Base-by-base conservation (phyloP, 2,329 filamentous ascomycete species). In the Penicillium sp. region DNA sequence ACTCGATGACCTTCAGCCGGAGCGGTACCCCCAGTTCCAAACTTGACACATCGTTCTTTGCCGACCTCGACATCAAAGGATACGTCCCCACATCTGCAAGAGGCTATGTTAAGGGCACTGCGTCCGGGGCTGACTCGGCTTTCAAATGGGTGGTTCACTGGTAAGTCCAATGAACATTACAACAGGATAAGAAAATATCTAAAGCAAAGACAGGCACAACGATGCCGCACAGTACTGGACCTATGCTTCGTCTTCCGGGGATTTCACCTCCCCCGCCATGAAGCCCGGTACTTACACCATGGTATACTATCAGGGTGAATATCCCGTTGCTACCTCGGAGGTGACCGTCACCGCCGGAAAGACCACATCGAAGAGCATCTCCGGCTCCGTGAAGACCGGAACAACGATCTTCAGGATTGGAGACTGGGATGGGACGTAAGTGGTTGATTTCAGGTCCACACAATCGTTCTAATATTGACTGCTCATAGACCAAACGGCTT, bases 211-310 rank as follows among this genome's bases (percentile, higher is more conserved):
- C 15, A 67, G 64, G 65, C 83, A 81, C 71, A 88, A 88, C 68
- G 67, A 67, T 31, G 75, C 75, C 6, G 82, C 83, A 0, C 86
- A 88, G 65, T 88, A 88, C 75, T 89, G 86, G 85, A 72, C 79
- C 6, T 82, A 82, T 55, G 80, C 83, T 21, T 75, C 75, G 9
- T 78, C 78, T 23, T 74, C 70, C 42, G 84, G 85, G 10, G 75
- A 74, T 13, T 89, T 86, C 70, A 86, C 79, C 3, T 86, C 84
- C 0, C 86, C 85, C 0, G 73, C 79, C 53, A 88, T 88, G 85
- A 86, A 85, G 63, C 82, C 85, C 0, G 85, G 86, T 31, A 86
- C 82, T 0, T 88, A 88, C 72, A 86, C 82, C n/a, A 86, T 86
- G 79, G 80, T 85, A 5, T 78, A 88, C 37, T 86, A 86, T 70